Evolutionary conservation across 257 asterid species (phyloP).

Genomic region (Asclepias syriaca): DNA sequence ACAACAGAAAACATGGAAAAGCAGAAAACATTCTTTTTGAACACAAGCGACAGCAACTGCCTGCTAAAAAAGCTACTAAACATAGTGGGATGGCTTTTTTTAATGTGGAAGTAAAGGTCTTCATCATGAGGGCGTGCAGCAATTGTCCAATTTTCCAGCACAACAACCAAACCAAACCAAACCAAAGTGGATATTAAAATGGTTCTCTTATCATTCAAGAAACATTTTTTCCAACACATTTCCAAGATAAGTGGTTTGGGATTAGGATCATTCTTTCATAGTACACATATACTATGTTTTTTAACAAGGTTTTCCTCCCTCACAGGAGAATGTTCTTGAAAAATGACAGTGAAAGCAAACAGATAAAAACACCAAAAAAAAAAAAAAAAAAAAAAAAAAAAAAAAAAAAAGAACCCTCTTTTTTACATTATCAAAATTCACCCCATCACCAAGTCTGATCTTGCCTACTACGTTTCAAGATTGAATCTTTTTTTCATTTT

Average conservation of each 20-base stretch:
- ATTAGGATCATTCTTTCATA: neutral
- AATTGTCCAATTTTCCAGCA: neutral
- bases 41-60: conserved; percentile 3
- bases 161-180: neutral
- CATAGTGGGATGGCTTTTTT: neutral
- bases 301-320: neutral
- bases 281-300: no score
- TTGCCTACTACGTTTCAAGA: neutral
- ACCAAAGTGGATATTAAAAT: neutral
- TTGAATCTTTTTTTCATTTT: neutral
- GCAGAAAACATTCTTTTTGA: neutral
- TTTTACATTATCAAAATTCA: neutral
- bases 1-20: neutral
- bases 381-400: no score
- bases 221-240: neutral
- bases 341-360: neutral
- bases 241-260: no score
- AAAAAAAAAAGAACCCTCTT: neutral
- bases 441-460: neutral
- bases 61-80: neutral
- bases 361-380: conserved; percentile 8
- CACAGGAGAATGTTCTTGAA: neutral
- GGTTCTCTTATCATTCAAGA: neutral
- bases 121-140: conserved; percentile 5
- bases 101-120: conserved; percentile 2